Evolutionary conservation across 306 rosid genomes (phyloP).

Genomic region (Senna siamea): DNA sequence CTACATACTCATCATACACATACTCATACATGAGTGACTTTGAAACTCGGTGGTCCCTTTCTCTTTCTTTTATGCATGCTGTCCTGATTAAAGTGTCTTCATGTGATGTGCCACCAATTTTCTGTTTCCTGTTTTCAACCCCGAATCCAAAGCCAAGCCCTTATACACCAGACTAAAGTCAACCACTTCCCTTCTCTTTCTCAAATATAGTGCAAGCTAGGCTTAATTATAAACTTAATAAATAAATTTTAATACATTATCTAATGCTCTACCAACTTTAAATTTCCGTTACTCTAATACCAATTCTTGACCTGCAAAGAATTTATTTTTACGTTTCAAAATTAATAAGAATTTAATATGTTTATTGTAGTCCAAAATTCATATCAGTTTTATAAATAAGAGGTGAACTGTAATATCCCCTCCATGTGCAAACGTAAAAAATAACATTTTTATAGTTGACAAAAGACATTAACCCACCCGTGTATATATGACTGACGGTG

Average conservation of each 20-base stretch:
- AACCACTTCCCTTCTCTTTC: conserved; percentile 40
- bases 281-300: too few relatives aligned
- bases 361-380: too few relatives aligned
- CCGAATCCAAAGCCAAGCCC: conserved; percentile 64
- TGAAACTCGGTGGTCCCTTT: conserved; percentile 46
- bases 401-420: too few relatives aligned
- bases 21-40: conserved; percentile 30
- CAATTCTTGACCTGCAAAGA: too few relatives aligned
- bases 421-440: background rate
- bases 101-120: conserved; percentile 33
- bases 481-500: conserved; percentile 30
- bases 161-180: conserved; percentile 40
- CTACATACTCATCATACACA: too few relatives aligned
- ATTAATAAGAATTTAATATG: too few relatives aligned
- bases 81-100: conserved; percentile 48
- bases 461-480: conserved; percentile 16
- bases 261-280: too few relatives aligned
- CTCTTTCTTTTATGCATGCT: conserved; percentile 59
- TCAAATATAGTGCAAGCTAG: background rate
- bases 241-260: too few relatives aligned
- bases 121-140: conserved; percentile 37
- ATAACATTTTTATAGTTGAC: conserved; percentile 16
- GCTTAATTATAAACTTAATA: too few relatives aligned
- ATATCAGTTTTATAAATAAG: too few relatives aligned
- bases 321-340: too few relatives aligned